Conservation (phyloP, 495 filamentous ascomycete genomes). For the Aspergillus cristatus region DNA sequence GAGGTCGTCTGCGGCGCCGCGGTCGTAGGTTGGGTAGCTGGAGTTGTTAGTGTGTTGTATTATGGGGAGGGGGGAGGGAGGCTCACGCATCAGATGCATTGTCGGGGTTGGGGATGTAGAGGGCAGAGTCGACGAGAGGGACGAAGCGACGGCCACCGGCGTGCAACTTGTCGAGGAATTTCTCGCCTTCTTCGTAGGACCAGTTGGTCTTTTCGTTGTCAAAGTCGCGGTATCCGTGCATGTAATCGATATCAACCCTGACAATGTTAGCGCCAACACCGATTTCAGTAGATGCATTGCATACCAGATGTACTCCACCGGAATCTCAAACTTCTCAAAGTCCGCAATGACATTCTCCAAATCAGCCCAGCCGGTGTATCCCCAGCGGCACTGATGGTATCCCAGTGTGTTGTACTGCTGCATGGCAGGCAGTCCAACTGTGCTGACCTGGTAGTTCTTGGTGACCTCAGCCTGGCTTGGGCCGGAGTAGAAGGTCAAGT, state of each 20-base stretch:
- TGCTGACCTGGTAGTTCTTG: conserved; percentile 45
- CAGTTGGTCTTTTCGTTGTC: conserved; percentile 45
- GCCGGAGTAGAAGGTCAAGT: conserved; percentile 55
- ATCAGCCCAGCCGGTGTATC: conserved; percentile 50
- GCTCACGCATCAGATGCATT: conserved; percentile 59
- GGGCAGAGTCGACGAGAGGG: conserved; percentile 76
- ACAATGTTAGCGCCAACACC: neutral
- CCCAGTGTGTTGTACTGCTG: conserved; percentile 56
- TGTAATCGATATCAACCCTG: conserved; percentile 53
- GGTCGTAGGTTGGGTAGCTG: conserved; percentile 55
- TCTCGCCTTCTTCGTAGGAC: conserved; percentile 39
- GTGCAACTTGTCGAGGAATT: conserved; percentile 58
- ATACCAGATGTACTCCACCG: conserved; percentile 61
- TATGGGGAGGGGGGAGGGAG: neutral
- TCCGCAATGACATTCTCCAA: conserved; percentile 48
- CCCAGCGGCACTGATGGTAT: conserved; percentile 59
- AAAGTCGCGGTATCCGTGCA: conserved; percentile 51
- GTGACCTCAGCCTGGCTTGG: conserved; percentile 49
- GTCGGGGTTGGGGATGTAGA: conserved; percentile 66
- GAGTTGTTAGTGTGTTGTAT: conserved; percentile 1
- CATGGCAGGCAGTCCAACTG: conserved; percentile 52
- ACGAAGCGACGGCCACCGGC: conserved; percentile 62
- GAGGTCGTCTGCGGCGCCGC: conserved; percentile 53
- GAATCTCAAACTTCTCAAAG: conserved; percentile 51
- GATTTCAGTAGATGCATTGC: too few relatives aligned